phyloP scores from a whole-genome alignment of 1,284 basidiomycete species.

The Leccinum solheimii region DNA sequence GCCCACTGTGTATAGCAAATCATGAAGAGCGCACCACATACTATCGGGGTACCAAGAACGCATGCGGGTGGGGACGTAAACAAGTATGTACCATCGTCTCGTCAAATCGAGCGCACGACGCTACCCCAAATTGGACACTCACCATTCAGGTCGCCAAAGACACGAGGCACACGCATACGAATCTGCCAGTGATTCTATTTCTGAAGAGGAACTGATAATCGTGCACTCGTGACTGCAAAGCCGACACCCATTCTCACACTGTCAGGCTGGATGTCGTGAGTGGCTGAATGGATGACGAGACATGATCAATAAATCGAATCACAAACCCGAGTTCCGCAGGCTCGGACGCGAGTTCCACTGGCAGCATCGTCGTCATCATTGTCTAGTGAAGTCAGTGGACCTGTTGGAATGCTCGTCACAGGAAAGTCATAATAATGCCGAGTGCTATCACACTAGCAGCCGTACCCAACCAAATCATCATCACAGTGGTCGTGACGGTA shows the following conservation, averaged over 20 bases:
- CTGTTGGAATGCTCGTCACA: constrained; percentile 35
- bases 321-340: constrained; percentile 32
- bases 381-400: constrained; percentile 7
- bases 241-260: constrained; percentile 31
- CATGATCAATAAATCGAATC: not conserved
- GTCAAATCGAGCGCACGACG: not conserved
- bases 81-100: constrained; percentile 19
- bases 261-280: not conserved
- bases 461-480: constrained; percentile 46
- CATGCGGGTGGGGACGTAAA: not conserved
- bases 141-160: not conserved
- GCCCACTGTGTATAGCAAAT: not conserved
- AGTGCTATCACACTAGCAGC: too few relatives aligned
- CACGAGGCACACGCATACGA: not conserved
- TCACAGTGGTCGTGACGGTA: constrained; percentile 38
- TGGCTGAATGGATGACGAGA: not conserved
- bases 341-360: constrained; percentile 20
- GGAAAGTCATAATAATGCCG: constrained; percentile 42
- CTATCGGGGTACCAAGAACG: too few relatives aligned
- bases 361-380: constrained; percentile 26
- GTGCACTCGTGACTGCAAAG: constrained; percentile 23
- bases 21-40: constrained; percentile 21
- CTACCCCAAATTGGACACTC: not conserved
- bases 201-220: not conserved
- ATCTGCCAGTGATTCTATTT: not conserved